Evolutionary conservation across 2,329 filamentous ascomycete genomes (phyloP).

Genomic region (Graphiopsis chlorocephala): DNA sequence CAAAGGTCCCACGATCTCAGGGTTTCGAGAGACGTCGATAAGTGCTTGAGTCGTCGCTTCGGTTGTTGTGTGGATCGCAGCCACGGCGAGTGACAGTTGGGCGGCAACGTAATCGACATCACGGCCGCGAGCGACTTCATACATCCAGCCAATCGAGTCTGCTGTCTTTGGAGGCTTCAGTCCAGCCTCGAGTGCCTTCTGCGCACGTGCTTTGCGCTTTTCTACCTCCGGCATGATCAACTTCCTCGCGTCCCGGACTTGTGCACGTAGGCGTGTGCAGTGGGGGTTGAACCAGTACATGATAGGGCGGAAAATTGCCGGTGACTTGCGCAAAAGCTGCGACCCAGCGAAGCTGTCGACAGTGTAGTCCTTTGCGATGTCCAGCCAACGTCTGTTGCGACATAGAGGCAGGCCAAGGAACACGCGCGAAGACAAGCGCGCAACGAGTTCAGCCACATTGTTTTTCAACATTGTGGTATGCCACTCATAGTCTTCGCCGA

Average conservation of each 20-base stretch:
- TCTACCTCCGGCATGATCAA: slow-evolving; percentile 37
- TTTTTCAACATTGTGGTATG: slow-evolving; percentile 22
- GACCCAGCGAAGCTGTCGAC: slow-evolving; percentile 36
- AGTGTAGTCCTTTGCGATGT: slow-evolving; percentile 35
- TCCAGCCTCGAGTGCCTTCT: slow-evolving; percentile 22
- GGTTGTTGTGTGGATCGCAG: slow-evolving; percentile 30
- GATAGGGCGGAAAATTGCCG: slow-evolving; percentile 35
- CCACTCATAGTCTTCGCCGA: slow-evolving; percentile 25
- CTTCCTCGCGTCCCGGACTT: slow-evolving; percentile 32
- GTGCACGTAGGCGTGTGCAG: slow-evolving; percentile 33
- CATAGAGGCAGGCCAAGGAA: slow-evolving; percentile 40
- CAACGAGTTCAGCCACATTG: slow-evolving; percentile 35
- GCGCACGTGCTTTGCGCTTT: slow-evolving; percentile 26
- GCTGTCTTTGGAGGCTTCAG: slow-evolving; percentile 22
- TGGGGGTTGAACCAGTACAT: slow-evolving; percentile 37
- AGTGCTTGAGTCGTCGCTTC: slow-evolving; percentile 28
- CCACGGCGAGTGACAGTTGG: slow-evolving; percentile 25
- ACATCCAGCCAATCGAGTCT: slow-evolving; percentile 31
- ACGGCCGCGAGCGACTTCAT: slow-evolving; percentile 24
- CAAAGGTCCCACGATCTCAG: slow-evolving; percentile 28
- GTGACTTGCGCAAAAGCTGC: slow-evolving; percentile 35
- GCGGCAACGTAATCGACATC: slow-evolving; percentile 21
- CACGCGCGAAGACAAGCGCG: slow-evolving; percentile 41
- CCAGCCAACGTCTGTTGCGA: slow-evolving; percentile 40
- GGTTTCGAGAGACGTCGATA: slow-evolving; percentile 24